A percentile compares a stretch with the other conserved stretches of the same genome.
Conservation (phyloP, 495 filamentous ascomycete species). For the Filosporella fistucella region DNA sequence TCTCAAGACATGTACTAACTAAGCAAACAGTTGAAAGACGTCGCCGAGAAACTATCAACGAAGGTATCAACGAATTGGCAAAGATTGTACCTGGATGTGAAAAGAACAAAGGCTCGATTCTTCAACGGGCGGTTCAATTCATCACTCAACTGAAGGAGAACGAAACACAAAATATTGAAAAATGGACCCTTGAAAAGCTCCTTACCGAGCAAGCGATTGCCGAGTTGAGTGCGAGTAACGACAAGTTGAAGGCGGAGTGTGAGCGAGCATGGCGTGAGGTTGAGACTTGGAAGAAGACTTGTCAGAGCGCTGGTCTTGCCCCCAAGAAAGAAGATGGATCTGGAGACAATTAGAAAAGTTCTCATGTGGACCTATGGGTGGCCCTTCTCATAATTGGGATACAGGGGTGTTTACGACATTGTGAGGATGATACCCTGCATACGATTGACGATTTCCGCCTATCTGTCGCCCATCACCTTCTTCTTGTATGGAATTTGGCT, state of each 20-base stretch:
- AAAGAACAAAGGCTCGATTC: slow-evolving; percentile 97
- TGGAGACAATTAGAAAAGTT: slow-evolving; percentile 19
- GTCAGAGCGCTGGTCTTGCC: slow-evolving; percentile 65
- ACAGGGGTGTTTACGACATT: slow-evolving; percentile 14
- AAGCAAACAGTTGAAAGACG: slow-evolving; percentile 79
- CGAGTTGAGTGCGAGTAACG: slow-evolving; percentile 82
- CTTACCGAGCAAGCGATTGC: slow-evolving; percentile 90
- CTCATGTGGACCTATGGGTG: slow-evolving; percentile 12
- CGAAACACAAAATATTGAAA: slow-evolving; percentile 87
- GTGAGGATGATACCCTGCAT: slow-evolving; percentile 21
- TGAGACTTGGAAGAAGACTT: slow-evolving; percentile 81
- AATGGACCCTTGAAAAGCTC: slow-evolving; percentile 95
- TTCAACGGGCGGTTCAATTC: slow-evolving; percentile 90
- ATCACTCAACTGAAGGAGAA: slow-evolving; percentile 94
- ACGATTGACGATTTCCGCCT: slow-evolving; percentile 24
- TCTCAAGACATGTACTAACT: slow-evolving; percentile 8
- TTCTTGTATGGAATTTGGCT: slow-evolving; percentile 24
- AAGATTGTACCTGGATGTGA: slow-evolving; percentile 98
- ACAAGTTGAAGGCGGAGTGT: slow-evolving; percentile 80
- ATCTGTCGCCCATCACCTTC: slow-evolving; percentile 8
- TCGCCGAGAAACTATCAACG: slow-evolving; percentile 97
- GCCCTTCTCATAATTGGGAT: slow-evolving; percentile 16
- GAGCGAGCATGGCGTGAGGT: slow-evolving; percentile 70
- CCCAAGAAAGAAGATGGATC: slow-evolving; percentile 26
- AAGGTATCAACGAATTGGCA: slow-evolving; percentile 96